phyloP scores from a whole-genome alignment of 2,329 filamentous ascomycete genomes.

The Neodidymelliopsis sp. region DNA sequence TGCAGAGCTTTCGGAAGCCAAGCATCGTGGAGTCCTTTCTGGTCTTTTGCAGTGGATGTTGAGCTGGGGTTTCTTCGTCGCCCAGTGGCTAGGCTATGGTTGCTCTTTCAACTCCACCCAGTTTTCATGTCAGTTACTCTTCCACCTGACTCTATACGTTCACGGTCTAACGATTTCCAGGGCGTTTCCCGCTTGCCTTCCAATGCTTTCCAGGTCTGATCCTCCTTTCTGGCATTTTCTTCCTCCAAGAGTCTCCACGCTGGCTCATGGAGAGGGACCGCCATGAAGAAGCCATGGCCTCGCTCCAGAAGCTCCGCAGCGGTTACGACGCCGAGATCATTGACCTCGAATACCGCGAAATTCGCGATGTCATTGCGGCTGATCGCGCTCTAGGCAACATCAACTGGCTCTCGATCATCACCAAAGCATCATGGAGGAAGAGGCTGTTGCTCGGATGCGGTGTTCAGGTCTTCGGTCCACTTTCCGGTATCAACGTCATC shows the following conservation, averaged over 20 bases:
- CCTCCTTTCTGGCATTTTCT: slow-evolving; percentile 56
- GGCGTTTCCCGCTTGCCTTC: slow-evolving; percentile 53
- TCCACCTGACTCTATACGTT: no score
- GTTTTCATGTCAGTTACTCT: slow-evolving; percentile 35
- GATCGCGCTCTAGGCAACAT: slow-evolving; percentile 42
- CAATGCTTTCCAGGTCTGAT: slow-evolving; percentile 53
- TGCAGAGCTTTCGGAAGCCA: slow-evolving; percentile 44
- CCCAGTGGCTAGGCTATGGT: slow-evolving; percentile 51
- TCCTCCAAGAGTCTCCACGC: slow-evolving; percentile 67
- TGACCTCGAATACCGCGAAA: slow-evolving; percentile 33
- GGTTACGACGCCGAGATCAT: slow-evolving; percentile 28
- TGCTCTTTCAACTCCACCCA: slow-evolving; percentile 36
- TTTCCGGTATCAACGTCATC: slow-evolving; percentile 55
- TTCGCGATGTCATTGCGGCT: slow-evolving; percentile 31
- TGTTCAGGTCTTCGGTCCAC: slow-evolving; percentile 59
- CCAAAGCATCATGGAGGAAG: slow-evolving; percentile 54
- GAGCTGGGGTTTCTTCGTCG: slow-evolving; percentile 49
- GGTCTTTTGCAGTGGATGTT: slow-evolving; percentile 62
- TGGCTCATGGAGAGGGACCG: slow-evolving; percentile 65
- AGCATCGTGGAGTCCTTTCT: slow-evolving; percentile 60
- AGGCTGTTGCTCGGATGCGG: slow-evolving; percentile 58
- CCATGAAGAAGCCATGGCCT: slow-evolving; percentile 54
- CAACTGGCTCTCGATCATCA: slow-evolving; percentile 55
- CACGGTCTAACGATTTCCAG: slow-evolving; percentile 18
- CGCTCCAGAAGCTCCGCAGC: slow-evolving; percentile 28